Evolutionary conservation across 495 filamentous ascomycete genomes (phyloP).

Genomic region (Penicillium tannophilum): DNA sequence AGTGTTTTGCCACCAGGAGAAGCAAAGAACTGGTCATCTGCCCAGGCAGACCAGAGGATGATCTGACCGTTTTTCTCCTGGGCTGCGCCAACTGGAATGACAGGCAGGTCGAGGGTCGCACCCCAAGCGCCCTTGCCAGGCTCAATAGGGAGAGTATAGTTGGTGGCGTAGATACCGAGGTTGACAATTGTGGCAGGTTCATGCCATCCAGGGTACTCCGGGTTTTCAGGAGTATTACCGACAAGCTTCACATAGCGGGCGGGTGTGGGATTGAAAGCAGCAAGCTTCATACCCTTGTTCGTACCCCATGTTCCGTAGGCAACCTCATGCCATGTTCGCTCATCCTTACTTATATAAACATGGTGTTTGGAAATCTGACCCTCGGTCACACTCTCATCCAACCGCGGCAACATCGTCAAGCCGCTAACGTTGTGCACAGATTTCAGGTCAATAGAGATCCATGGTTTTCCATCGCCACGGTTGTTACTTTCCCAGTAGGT

Average conservation of each 20-base stretch:
- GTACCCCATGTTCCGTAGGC: slow-evolving; percentile 50
- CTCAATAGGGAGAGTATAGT: slow-evolving; percentile 12
- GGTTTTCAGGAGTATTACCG: neutral
- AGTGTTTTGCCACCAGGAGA: slow-evolving; percentile 43
- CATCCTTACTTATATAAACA: slow-evolving; percentile 44
- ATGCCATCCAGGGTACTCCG: neutral
- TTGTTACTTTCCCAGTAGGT: slow-evolving; percentile 23
- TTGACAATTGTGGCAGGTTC: slow-evolving; percentile 32
- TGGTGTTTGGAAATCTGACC: slow-evolving; percentile 44
- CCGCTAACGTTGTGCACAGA: slow-evolving; percentile 19
- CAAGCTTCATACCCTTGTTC: slow-evolving; percentile 39
- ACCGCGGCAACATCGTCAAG: slow-evolving; percentile 30
- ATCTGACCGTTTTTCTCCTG: slow-evolving; percentile 29
- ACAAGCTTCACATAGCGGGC: slow-evolving; percentile 46
- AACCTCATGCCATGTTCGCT: slow-evolving; percentile 35
- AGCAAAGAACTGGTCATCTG: slow-evolving; percentile 36
- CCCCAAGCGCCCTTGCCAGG: slow-evolving; percentile 44
- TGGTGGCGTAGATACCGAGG: slow-evolving; percentile 29
- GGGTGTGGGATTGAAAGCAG: slow-evolving; percentile 37
- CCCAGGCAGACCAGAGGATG: slow-evolving; percentile 47
- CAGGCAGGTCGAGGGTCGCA: slow-evolving; percentile 52
- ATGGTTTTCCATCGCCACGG: neutral
- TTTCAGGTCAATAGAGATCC: slow-evolving; percentile 15
- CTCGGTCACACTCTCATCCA: slow-evolving; percentile 25
- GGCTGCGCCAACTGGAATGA: slow-evolving; percentile 49